Base-by-base conservation (phyloP, 768 basidiomycete species). In the Kwoniella europaea region DNA sequence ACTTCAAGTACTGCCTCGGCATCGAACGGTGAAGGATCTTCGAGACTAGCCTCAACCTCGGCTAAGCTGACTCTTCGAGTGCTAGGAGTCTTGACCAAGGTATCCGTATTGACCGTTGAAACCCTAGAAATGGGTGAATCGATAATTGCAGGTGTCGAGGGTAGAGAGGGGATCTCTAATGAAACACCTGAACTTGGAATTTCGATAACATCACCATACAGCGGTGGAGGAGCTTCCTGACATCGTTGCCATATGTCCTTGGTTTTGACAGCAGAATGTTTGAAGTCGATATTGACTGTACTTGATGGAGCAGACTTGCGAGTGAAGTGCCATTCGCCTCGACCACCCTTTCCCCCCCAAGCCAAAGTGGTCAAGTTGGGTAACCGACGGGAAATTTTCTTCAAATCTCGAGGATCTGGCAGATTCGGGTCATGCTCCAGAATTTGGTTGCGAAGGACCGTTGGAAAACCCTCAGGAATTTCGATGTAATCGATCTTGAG, bases 261-360 rank as follows among this genome's bases (percentile, higher is more conserved):
- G 9, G 70, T 71, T 16, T 29, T 20, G 7, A 65, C 20, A 15
- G 64, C 70, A 15, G 70, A 44, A 58, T 71, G 70, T 6, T 29
- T 52, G 61, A 74, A 74, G 12, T 46, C 15, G n/a, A 74, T 54
- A 18, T 61, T 58, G 43, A 68, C 46, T 5, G 63, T 10, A 29
- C 15, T 41, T 7, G 63, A 59, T 22, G 50, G 16, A 27, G 41
- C 10, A 4, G 53, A 24, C 24, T 65, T 62, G 12, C 65, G 42
- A 10, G 7, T 10, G 63, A 71, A 64, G 2, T 7, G 24, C 74
- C 74, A 76, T 42, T 41, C n/a, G 13, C 74, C 74, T 65, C 69
- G 67, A 10, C 71, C 74, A 20, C 69, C 69, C 52, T 65, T 35
- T 5, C 74, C 74, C 1, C 53, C 63, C 74, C 71, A 76, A 1